These are phyloP conservation scores for Phialophora macrospora DNA, from an alignment of 2,329 filamentous ascomycete genomes.

Conservation along the genomic window DNA sequence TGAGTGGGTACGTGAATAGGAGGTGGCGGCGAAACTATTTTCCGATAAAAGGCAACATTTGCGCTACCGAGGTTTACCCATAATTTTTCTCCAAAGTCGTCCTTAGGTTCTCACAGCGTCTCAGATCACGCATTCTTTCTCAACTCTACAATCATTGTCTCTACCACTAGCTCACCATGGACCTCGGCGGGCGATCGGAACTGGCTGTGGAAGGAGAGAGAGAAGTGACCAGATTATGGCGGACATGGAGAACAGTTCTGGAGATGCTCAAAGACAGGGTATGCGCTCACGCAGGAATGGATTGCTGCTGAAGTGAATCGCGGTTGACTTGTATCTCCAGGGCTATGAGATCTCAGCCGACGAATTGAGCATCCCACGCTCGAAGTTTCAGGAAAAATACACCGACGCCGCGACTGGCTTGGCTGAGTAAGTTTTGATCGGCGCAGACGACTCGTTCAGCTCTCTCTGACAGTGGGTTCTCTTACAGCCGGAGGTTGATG, in stretches of 20 bases:
- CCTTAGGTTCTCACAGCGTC: not conserved
- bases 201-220: slow-evolving; percentile 33
- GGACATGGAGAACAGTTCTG: slow-evolving; percentile 88
- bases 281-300: slow-evolving; percentile 45
- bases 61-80: slow-evolving; percentile 16
- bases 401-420: slow-evolving; percentile 62
- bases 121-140: not conserved
- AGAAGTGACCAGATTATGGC: slow-evolving; percentile 73
- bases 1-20: not conserved
- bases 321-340: slow-evolving; percentile 54
- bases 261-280: slow-evolving; percentile 94
- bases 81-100: slow-evolving; percentile 12
- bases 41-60: not conserved
- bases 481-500: slow-evolving; percentile 74
- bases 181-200: slow-evolving; percentile 31
- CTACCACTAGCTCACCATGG: slow-evolving; percentile 17
- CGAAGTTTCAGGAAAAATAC: slow-evolving; percentile 77
- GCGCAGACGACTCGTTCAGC: not conserved
- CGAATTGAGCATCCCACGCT: slow-evolving; percentile 83
- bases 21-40: slow-evolving; percentile 1
- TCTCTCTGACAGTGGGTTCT: not conserved
- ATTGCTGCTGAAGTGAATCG: not conserved
- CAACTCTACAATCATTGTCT: not conserved
- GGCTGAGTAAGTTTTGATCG: slow-evolving; percentile 34
- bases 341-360: slow-evolving; percentile 91